Base-by-base conservation (phyloP, 192 early-diverging fungal genomes). In the Funneliformis geosporum region DNA sequence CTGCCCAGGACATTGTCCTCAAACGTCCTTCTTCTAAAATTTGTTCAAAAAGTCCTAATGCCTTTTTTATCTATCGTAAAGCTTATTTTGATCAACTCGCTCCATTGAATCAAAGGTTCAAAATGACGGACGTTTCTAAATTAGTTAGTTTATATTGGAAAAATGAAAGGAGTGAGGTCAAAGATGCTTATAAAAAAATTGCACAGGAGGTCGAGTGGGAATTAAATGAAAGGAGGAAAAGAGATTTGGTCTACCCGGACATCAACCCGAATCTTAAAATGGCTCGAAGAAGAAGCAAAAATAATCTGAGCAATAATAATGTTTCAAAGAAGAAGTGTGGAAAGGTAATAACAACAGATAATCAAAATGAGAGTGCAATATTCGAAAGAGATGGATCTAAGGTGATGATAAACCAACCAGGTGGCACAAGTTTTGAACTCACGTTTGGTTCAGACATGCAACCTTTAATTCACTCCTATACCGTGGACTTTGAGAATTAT, bases 31-130 rank as follows among this genome's bases (percentile, higher is more conserved):
- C 50, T 10, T 33, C 25, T 18, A 33, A 33, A 14, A 66, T 33
- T 27, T 33, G 33, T 55, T 55, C 50, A 21, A 69, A 43, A 25
- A 69, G 67, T 23, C 67, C 67, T 2, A 69, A 69, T 21, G 67
- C 67, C 8, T 69, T 69, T n/a, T 69, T 69, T 16, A 69, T 69
- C 42, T 69, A 69, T 69, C 40, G 67, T 42, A 69, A 69, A 69
- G 67, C 28, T 7, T 69, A 43, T 69, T n/a, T 69, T 18, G 67
- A 69, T 42, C 67, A 69, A 42, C 67, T 69, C 23, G 18, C 67
- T 42, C 12, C 2, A 0, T 40, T 40, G 21, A 55, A 69, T 69
- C 67, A 69, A n/a, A 42, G 40, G 8, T n/a, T 43, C n/a, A 69
- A 69, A 40, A 69, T 69, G 67, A 69, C 67, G 1, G 67, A 69